Evolutionary conservation across 306 rosid species (phyloP), one percentile per base, ranked within the genome.

Genomic region (Trichosanthes truncata): DNA sequence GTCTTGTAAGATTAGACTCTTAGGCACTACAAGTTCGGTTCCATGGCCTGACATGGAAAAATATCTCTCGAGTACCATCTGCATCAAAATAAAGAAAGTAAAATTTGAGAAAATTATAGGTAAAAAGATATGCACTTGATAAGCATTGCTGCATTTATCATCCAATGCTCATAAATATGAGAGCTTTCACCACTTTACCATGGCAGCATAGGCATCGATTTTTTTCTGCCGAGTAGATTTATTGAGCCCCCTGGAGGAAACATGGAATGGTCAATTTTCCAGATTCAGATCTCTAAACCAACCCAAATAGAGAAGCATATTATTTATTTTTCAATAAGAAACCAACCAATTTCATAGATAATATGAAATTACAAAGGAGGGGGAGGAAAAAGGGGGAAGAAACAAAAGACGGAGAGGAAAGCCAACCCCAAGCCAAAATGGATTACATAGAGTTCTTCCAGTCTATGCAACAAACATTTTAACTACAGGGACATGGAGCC

Each of bases 1-100:
- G 72, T 82, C 90, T 82, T 87, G 98, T 26, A 92, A 87, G 79
- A 83, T 86, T 67, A 81, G 78, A 76, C 77, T 83, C 88, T 78
- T 91, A 52, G 98, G 98, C 82, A 91, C 56, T 48, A 94, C 97
- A 71, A 92, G 95, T 80, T 94, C 97, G 66, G 86, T 60, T 79
- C 85, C 90, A 35, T 87, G 80, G 66, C 97, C 98, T 38, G 90
- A 89, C 76, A 85, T 81, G 84, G 84, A 81, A 87, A 88, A 92
- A 80, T 89, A 91, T 86, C 97, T 90, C 91, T 92, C 97, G 57
- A 92, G 83, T 46, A 92, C 86, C 97, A 94, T 91, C 98, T 92
- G 88, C 53, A 36, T 23, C 76, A 63, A 51, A 72, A 7, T 35
- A 12, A 26, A 14, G 14, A 25, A 53, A 49, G 41, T 74, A 48